Conservation (phyloP, 2,329 filamentous ascomycete genomes). For the Xylariaceae sp. region DNA sequence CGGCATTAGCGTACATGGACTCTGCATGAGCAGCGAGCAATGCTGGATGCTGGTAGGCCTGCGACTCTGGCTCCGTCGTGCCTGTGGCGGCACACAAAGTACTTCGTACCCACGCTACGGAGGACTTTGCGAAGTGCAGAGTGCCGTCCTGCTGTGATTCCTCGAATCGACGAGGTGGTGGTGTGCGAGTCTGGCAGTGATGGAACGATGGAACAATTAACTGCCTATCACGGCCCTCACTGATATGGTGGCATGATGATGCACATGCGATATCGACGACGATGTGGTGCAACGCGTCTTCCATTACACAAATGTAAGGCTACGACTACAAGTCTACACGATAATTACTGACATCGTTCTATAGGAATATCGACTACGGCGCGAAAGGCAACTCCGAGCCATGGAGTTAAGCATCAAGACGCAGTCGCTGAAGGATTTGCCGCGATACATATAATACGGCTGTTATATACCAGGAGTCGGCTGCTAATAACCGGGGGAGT, state of each 20-base stretch:
- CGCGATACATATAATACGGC: neutral
- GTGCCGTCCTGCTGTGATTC: neutral
- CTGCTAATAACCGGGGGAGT: no score
- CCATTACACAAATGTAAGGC: neutral
- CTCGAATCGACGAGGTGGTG: neutral
- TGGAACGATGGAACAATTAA: no score
- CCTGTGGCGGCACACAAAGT: neutral
- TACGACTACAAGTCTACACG: neutral
- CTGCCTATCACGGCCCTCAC: neutral
- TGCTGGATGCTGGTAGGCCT: no score
- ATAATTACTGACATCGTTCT: no score
- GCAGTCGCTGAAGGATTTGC: neutral
- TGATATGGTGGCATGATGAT: neutral
- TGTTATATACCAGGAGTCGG: neutral
- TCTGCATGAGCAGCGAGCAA: neutral
- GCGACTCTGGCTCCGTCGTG: no score
- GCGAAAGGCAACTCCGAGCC: neutral
- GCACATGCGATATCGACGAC: neutral
- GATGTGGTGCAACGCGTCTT: no score
- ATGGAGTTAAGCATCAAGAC: neutral
- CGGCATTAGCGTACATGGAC: conserved; percentile 6
- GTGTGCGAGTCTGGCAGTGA: no score
- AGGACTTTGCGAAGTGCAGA: neutral
- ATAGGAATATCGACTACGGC: neutral
- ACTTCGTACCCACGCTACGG: neutral